Conservation (phyloP, 371 early-diverging fungal genomes). For the Thermomucor indicae-seudaticae region DNA sequence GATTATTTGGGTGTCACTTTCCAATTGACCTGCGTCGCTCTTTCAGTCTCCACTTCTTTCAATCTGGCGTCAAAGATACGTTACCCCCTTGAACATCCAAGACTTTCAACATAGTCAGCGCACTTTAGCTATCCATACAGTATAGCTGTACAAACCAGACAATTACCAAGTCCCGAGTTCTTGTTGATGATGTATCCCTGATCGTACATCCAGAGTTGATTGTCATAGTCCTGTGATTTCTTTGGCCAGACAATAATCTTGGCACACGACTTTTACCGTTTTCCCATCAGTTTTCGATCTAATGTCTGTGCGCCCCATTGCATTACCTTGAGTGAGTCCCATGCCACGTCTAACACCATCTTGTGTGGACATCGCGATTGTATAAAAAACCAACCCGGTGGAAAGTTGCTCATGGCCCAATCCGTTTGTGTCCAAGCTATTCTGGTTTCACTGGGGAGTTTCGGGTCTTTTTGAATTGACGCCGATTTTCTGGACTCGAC, state of each 20-base stretch:
- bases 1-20: slow-evolving; percentile 41
- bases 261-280: slow-evolving; percentile 24
- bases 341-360: slow-evolving; percentile 42
- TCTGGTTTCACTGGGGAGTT: too few relatives aligned
- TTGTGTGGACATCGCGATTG: slow-evolving; percentile 37
- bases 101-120: too few relatives aligned
- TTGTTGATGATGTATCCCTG: slow-evolving; percentile 24
- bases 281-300: not conserved
- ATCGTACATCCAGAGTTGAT: slow-evolving; percentile 31
- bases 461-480: too few relatives aligned
- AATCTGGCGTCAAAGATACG: too few relatives aligned
- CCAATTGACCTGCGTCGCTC: slow-evolving; percentile 30
- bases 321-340: slow-evolving; percentile 40
- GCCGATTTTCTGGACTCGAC: too few relatives aligned
- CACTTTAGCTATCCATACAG: too few relatives aligned
- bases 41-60: too few relatives aligned
- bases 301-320: too few relatives aligned
- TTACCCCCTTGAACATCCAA: too few relatives aligned
- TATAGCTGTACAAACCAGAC: slow-evolving; percentile 19
- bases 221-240: slow-evolving; percentile 29
- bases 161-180: slow-evolving; percentile 29
- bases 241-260: slow-evolving; percentile 37
- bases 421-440: too few relatives aligned
- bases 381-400: slow-evolving; percentile 46
- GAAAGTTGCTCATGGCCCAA: slow-evolving; percentile 46